A percentile compares a stretch with the other conserved stretches of the same genome.
Evolutionary conservation across 2,329 filamentous ascomycete species (phyloP).

Genomic region (Pleomassaria siparia): DNA sequence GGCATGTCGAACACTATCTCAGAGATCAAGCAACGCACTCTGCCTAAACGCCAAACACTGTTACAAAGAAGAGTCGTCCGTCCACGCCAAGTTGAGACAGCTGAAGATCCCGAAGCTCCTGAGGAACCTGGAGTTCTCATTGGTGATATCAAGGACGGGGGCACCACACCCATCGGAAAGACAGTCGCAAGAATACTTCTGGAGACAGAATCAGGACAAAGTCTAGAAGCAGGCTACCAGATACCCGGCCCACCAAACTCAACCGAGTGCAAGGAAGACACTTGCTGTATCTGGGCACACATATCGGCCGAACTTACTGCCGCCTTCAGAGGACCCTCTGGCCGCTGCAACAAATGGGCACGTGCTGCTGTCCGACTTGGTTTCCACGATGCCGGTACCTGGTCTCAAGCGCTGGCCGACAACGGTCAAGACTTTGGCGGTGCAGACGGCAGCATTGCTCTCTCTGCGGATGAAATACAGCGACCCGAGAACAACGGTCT

Average conservation of each 20-base stretch:
- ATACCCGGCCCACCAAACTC: conserved; percentile 12
- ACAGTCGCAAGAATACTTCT: conserved; percentile 23
- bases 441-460: conserved; percentile 28
- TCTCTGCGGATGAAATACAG: conserved; percentile 19
- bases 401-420: conserved; percentile 14
- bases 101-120: conserved; percentile 11
- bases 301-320: conserved; percentile 16
- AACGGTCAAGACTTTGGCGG: conserved; percentile 22
- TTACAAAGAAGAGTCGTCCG: not conserved
- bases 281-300: conserved; percentile 29
- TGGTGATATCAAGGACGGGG: conserved; percentile 24
- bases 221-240: conserved; percentile 7
- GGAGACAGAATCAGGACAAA: conserved; percentile 14
- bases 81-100: not conserved
- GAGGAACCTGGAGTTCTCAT: conserved; percentile 21
- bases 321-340: conserved; percentile 19
- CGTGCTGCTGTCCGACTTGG: conserved; percentile 28
- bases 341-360: conserved; percentile 26
- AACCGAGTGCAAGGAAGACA: conserved; percentile 23
- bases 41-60: not conserved
- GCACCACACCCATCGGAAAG: conserved; percentile 16
- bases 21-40: conserved; percentile 9
- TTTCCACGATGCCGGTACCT: conserved; percentile 33
- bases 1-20: conserved; percentile 15
- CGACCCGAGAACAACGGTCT: conserved; percentile 27